Evolutionary conservation across 208 protist genomes (phyloP).

Genomic region (Trypanosoma platydactyli): DNA sequence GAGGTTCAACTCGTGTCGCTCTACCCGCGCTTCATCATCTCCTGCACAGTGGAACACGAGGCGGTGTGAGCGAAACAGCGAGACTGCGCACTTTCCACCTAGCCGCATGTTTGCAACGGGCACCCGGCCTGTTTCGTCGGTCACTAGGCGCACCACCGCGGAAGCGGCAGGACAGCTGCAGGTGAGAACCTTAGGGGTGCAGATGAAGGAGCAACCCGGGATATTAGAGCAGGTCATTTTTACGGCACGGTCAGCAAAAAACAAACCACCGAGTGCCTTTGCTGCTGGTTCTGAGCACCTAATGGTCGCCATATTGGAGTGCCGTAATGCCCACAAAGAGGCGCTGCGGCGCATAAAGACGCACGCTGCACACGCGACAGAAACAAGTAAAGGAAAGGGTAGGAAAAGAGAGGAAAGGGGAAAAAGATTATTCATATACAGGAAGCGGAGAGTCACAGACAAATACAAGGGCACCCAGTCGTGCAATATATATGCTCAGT

Average conservation of each 20-base stretch:
- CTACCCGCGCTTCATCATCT: slow-evolving; percentile 30
- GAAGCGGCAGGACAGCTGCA: slow-evolving; percentile 39
- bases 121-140: slow-evolving; percentile 1
- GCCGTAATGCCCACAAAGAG: background rate
- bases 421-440: slow-evolving; percentile 13
- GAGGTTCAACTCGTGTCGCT: slow-evolving; percentile 53
- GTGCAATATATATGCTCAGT: too few relatives aligned
- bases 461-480: slow-evolving; percentile 2
- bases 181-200: slow-evolving; percentile 44
- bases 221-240: slow-evolving; percentile 47
- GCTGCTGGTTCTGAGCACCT: background rate
- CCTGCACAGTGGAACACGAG: slow-evolving; percentile 68
- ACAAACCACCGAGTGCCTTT: slow-evolving; percentile 29
- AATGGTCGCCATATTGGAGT: background rate
- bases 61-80: slow-evolving; percentile 45
- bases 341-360: slow-evolving; percentile 18
- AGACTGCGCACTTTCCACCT: slow-evolving; percentile 45
- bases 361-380: background rate
- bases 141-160: slow-evolving; percentile 34
- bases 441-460: slow-evolving; percentile 11
- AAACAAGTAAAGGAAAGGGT: slow-evolving; percentile 6
- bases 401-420: slow-evolving; percentile 19
- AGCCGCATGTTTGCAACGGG: slow-evolving; percentile 39
- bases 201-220: slow-evolving; percentile 51
- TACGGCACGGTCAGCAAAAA: slow-evolving; percentile 77